Conservation (phyloP, 345 rosid genomes). For the Gossypioides kirkii region DNA sequence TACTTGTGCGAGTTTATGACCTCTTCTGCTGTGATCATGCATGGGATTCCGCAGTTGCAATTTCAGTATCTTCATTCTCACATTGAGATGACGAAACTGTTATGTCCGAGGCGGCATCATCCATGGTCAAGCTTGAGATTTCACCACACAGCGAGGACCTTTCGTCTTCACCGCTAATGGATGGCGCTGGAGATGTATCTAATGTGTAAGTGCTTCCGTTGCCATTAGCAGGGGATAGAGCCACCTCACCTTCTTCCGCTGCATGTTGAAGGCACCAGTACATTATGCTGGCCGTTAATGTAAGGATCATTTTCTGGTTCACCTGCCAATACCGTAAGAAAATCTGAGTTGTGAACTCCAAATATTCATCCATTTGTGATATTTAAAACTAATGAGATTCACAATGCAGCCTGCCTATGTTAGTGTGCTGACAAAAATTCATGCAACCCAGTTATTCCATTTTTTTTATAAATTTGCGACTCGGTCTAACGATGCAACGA, state of each 20-base stretch:
- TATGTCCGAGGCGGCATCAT: slow-evolving; percentile 58
- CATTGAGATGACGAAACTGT: slow-evolving; percentile 45
- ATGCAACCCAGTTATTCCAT: neutral
- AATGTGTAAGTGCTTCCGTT: slow-evolving; percentile 31
- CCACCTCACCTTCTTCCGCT: slow-evolving; percentile 45
- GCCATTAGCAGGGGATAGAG: slow-evolving; percentile 40
- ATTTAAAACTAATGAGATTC: neutral
- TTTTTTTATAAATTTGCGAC: too few species aligned
- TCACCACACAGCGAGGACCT: slow-evolving; percentile 57
- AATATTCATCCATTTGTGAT: neutral
- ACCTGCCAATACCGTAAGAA: slow-evolving; percentile 43
- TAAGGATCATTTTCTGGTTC: slow-evolving; percentile 88
- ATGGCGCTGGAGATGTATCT: slow-evolving; percentile 65
- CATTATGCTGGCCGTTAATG: slow-evolving; percentile 85
- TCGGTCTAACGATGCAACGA: neutral
- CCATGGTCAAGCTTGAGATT: slow-evolving; percentile 46
- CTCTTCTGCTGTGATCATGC: neutral
- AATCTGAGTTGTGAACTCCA: neutral
- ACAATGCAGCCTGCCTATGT: neutral
- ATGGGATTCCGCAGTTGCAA: neutral
- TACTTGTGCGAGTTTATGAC: too few species aligned
- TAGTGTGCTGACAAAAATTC: neutral
- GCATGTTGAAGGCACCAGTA: slow-evolving; percentile 76
- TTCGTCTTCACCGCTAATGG: slow-evolving; percentile 69
- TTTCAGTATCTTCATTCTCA: slow-evolving; percentile 39